Conservation (phyloP, 2,329 filamentous ascomycete genomes). For the Fusarium sp. region DNA sequence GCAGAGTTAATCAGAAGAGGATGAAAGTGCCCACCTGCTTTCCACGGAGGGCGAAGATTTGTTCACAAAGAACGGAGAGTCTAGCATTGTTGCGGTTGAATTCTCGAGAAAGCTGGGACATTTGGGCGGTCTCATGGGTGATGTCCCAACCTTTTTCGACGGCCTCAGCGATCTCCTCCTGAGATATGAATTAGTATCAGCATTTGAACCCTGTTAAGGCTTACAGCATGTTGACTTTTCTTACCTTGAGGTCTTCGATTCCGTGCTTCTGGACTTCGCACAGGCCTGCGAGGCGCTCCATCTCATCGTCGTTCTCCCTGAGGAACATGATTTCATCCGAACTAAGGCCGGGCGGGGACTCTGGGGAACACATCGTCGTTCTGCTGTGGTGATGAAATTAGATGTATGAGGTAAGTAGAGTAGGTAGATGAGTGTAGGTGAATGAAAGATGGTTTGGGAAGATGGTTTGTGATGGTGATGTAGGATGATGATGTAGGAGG, state of each 20-base stretch:
- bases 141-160: not conserved
- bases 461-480: not conserved
- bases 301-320: not conserved
- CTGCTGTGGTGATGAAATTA: not conserved
- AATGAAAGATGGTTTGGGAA: not conserved
- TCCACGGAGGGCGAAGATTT: not conserved
- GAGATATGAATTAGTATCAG: not conserved
- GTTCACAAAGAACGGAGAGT: not conserved
- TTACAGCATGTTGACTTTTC: not conserved
- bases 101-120: not conserved
- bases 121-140: not conserved
- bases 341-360: not conserved
- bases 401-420: not conserved
- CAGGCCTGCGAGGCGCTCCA: not conserved
- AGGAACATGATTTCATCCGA: not conserved
- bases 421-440: not conserved
- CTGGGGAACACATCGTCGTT: not conserved
- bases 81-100: not conserved
- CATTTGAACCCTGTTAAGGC: not conserved
- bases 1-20: not conserved
- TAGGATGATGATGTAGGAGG: not conserved
- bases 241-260: not conserved
- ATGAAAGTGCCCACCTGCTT: not conserved
- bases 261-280: not conserved
- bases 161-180: not conserved